phyloP scores from a whole-genome alignment of 2,329 filamentous ascomycete genomes.

The Ceratocystiopsis minuta region DNA sequence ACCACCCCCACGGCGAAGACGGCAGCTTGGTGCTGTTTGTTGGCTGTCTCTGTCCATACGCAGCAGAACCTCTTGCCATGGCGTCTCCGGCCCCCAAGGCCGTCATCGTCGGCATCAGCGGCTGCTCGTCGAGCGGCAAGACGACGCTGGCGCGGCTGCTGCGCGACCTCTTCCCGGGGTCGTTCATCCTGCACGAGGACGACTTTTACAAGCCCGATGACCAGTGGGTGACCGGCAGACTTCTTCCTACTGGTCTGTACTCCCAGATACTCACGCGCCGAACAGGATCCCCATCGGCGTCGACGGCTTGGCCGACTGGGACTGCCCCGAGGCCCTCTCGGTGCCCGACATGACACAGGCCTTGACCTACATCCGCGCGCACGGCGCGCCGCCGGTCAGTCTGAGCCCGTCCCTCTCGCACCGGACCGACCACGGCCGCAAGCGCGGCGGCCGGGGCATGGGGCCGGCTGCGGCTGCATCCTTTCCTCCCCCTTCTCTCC shows the following conservation, averaged over 20 bases:
- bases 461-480: not conserved
- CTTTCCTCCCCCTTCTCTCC: constrained; percentile 1
- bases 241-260: too few species aligned
- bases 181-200: constrained; percentile 83
- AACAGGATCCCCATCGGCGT: constrained; percentile 31
- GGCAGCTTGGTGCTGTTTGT: not conserved
- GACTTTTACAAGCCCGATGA: constrained; percentile 81
- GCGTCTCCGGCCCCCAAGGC: constrained; percentile 21
- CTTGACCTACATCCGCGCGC: constrained; percentile 49
- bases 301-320: constrained; percentile 67
- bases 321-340: constrained; percentile 65
- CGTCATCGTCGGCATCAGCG: constrained; percentile 65
- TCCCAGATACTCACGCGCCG: not conserved
- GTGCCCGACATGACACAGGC: constrained; percentile 48
- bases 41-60: not conserved
- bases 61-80: constrained; percentile 2
- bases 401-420: constrained; percentile 8
- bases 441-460: too few species aligned
- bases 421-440: constrained; percentile 13
- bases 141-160: constrained; percentile 79
- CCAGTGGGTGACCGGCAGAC: constrained; percentile 29
- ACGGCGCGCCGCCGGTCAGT: constrained; percentile 48
- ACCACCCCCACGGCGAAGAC: not conserved
- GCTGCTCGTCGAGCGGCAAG: constrained; percentile 85
- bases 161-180: constrained; percentile 58